Evolutionary conservation across 768 basidiomycete genomes (phyloP), one percentile per base, ranked within the genome.

Genomic region (Rhizopogon vesiculosus): DNA sequence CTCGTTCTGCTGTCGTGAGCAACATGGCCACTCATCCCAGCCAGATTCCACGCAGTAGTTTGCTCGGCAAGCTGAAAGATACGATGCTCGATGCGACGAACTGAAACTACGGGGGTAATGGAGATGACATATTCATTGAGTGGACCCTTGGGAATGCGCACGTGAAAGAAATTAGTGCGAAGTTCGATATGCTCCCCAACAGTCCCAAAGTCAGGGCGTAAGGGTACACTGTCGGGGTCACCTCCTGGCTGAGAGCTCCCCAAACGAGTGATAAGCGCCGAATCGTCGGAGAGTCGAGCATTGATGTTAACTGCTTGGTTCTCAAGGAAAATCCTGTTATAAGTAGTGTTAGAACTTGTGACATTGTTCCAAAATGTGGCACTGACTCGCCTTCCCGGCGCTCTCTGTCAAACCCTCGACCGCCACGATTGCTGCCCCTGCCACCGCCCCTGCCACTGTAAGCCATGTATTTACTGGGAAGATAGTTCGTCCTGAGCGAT

Each of bases 151-250:
- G 80, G 78, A 15, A 80, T 68, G 16, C 64, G 66, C 22, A 83
- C 64, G 8, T 80, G 73, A 61, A 83, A 82, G 68, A 81, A 81
- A 53, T 82, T 82, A 1, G 80, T 66, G 19, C 80, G 77, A 40
- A 82, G 70, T 53, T 74, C 78, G 67, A 82, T 74, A 42, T 67
- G 59, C 16, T 19, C 69, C 29, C 80, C 80, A 3, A 59, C 62
- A 0, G 69, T 74, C 33, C 80, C 80, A 62, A 73, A 80, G 51
- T 71, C 74, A 19, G 80, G 80, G 28, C 80, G 77, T 16, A 68
- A 58, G 28, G 82, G 82, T 57, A 79, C 72, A 25, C 71, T 66
- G 41, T 61, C 57, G 2, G 54, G 18, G 15, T 58, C 64, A 25
- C 64, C 57, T 10, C 58, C 52, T 13, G 71, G 43, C n/a, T 59